Evolutionary conservation across 2,329 filamentous ascomycete genomes (phyloP).

Genomic region (Kalmusia sp.): DNA sequence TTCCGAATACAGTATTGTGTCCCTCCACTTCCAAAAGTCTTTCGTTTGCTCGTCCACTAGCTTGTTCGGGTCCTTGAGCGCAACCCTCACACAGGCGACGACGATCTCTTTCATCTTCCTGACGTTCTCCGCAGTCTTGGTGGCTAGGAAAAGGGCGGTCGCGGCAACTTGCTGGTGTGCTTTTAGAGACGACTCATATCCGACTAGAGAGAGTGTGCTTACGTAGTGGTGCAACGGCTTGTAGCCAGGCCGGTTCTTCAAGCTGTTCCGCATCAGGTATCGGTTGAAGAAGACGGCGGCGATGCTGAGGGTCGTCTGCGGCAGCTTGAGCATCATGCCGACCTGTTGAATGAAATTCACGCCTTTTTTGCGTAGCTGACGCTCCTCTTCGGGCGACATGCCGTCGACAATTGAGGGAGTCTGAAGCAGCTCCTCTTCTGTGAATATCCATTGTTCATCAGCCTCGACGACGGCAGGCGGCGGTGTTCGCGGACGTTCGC

Average conservation of each 20-base stretch:
- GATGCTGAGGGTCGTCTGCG: slow-evolving; percentile 89
- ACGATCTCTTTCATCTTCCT: slow-evolving; percentile 95
- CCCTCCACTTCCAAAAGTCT: slow-evolving; percentile 97
- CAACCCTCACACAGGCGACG: slow-evolving; percentile 90
- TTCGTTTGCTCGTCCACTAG: slow-evolving; percentile 96
- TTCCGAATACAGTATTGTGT: slow-evolving; percentile 91
- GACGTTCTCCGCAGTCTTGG: slow-evolving; percentile 97
- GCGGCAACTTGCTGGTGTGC: slow-evolving; percentile 75
- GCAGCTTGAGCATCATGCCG: slow-evolving; percentile 88
- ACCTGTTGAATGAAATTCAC: slow-evolving; percentile 97
- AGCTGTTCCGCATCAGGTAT: slow-evolving; percentile 89
- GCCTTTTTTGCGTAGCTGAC: slow-evolving; percentile 83
- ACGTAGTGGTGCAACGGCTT: slow-evolving; percentile 84
- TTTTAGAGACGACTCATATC: slow-evolving; percentile 12
- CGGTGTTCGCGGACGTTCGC: slow-evolving; percentile 44
- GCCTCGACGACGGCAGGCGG: slow-evolving; percentile 59
- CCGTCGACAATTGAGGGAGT: slow-evolving; percentile 87
- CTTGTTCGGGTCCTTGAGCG: slow-evolving; percentile 90
- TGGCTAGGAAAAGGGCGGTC: slow-evolving; percentile 89
- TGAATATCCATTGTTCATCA: slow-evolving; percentile 87
- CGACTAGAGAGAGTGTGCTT: slow-evolving; percentile 21
- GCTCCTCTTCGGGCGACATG: slow-evolving; percentile 77
- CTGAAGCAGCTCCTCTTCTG: slow-evolving; percentile 78
- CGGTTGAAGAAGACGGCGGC: slow-evolving; percentile 95
- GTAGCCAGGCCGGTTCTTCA: slow-evolving; percentile 72